A percentile compares a stretch with the other conserved stretches of the same genome.
Evolutionary conservation across 257 asterid genomes (phyloP).

Genomic region (Ballota nigra): DNA sequence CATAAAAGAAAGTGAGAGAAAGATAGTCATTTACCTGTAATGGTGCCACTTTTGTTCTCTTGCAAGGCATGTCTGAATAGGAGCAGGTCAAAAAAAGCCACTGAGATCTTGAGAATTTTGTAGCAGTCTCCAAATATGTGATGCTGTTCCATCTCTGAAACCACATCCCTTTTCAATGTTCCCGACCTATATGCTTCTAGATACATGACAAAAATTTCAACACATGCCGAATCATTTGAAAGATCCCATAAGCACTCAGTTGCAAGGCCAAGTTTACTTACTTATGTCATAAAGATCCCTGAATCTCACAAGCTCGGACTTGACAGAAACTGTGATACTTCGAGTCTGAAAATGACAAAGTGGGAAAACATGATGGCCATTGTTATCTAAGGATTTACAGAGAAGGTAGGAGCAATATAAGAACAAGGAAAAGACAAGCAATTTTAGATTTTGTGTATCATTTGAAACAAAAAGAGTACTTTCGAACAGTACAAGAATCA

Average conservation of each 20-base stretch:
- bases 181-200: constrained; percentile 3
- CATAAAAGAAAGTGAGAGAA: background rate
- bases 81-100: constrained; percentile 43
- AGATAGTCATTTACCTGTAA: constrained; percentile 51
- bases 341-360: constrained; percentile 12
- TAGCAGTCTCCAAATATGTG: constrained; percentile 27
- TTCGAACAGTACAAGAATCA: background rate
- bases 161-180: constrained; percentile 41
- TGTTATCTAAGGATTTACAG: background rate
- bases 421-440: background rate
- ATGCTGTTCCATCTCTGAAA: constrained; percentile 25
- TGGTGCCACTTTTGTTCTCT: constrained; percentile 64
- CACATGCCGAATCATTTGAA: constrained; percentile 4
- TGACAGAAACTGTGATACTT: background rate
- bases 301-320: constrained; percentile 4
- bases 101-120: constrained; percentile 36
- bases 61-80: constrained; percentile 49
- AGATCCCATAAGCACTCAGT: constrained; percentile 10
- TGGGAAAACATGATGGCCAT: background rate
- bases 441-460: background rate
- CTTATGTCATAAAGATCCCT: background rate
- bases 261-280: constrained; percentile 2
- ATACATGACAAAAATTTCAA: background rate
- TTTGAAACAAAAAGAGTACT: background rate
- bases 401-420: background rate